phyloP scores from a whole-genome alignment of 2,329 filamentous ascomycete species.

The Emergomyces pasteurianus region DNA sequence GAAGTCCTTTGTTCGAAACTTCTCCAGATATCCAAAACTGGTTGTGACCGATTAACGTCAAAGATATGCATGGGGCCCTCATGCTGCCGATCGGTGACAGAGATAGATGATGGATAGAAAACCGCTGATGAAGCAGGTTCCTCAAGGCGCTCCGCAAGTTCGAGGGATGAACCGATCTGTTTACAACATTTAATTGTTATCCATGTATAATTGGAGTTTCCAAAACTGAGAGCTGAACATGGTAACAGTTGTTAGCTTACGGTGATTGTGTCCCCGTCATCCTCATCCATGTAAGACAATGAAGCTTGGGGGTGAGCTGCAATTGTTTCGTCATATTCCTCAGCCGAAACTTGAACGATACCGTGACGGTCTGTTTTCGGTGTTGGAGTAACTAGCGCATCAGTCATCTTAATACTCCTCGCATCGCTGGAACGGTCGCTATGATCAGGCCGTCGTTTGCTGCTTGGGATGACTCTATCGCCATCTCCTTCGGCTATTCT shows the following conservation, averaged over 20 bases:
- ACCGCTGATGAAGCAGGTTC: constrained; percentile 22
- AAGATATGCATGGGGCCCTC: constrained; percentile 32
- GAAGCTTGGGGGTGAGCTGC: constrained; percentile 29
- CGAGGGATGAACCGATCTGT: constrained; percentile 36
- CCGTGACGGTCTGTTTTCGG: constrained; percentile 13
- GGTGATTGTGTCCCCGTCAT: constrained; percentile 35
- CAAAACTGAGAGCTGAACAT: not conserved
- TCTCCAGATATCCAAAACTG: constrained; percentile 29
- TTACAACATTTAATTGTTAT: not conserved
- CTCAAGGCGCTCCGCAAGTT: constrained; percentile 35
- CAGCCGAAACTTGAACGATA: constrained; percentile 29
- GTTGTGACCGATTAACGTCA: constrained; percentile 32
- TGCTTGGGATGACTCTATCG: not conserved
- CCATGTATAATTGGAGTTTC: not conserved
- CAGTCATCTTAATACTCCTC: not conserved
- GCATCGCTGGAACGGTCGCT: not conserved
- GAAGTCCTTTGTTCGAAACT: constrained; percentile 16
- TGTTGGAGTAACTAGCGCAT: not conserved
- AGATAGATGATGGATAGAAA: constrained; percentile 6
- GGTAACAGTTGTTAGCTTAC: constrained; percentile 18
- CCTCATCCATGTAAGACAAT: constrained; percentile 35
- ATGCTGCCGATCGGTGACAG: constrained; percentile 8
- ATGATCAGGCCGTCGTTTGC: not conserved
- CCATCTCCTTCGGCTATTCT: not conserved
- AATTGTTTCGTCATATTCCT: constrained; percentile 34